Evolutionary conservation across 805 yeast genomes (phyloP).

Genomic region (Saccharomycopsis sp.): DNA sequence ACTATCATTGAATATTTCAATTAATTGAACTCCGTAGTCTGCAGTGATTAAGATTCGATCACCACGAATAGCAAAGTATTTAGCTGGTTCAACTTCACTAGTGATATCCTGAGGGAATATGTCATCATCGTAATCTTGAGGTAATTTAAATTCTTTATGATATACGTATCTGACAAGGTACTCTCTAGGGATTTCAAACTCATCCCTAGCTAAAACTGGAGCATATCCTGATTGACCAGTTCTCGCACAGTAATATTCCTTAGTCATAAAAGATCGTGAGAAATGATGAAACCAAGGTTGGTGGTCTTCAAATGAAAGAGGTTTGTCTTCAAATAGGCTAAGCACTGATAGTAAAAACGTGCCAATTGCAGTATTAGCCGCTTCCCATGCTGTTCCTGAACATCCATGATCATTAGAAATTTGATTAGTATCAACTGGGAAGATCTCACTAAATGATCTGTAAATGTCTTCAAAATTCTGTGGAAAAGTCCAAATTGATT

Average conservation of each 20-base stretch:
- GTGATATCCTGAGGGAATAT: background rate
- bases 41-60: background rate
- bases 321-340: slow-evolving; percentile 45
- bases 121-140: background rate
- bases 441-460: slow-evolving; percentile 61
- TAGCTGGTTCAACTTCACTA: background rate
- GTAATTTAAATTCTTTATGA: background rate
- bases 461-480: slow-evolving; percentile 58
- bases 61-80: background rate
- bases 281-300: background rate
- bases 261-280: slow-evolving; percentile 61
- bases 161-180: background rate
- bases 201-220: slow-evolving; percentile 49
- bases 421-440: slow-evolving; percentile 49
- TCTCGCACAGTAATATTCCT: slow-evolving; percentile 52
- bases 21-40: background rate
- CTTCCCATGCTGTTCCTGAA: slow-evolving; percentile 85
- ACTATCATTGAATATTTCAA: background rate
- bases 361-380: slow-evolving; percentile 78
- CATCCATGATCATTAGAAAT: slow-evolving; percentile 88
- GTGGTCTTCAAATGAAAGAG: background rate
- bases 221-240: slow-evolving; percentile 40
- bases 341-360: slow-evolving; percentile 42
- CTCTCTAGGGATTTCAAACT: slow-evolving; percentile 23
- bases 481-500: slow-evolving; percentile 88